Evolutionary conservation across 108 stramenopile genomes (phyloP), one percentile per base, ranked within the genome.

Genomic region (Heterococcus sp.): DNA sequence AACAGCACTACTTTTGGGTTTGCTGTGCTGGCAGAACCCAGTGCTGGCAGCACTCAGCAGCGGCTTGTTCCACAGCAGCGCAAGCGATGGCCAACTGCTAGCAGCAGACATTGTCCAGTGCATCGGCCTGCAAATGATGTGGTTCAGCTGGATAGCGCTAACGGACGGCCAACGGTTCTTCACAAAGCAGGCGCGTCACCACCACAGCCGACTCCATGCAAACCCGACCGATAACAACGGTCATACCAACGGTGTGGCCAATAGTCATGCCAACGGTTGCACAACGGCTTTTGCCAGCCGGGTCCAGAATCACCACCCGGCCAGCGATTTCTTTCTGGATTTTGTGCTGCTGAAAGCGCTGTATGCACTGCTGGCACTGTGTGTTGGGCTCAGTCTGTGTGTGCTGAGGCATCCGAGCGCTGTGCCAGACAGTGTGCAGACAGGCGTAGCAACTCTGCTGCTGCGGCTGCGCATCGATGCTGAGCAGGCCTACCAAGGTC

Each of bases 101-200:
- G 68, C 35, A 39, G 35, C 33, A 14, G 75, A 76, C 69, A 67
- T 76, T 4, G 68, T 67, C 75, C 66, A 76, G 67, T 76, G 32
- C 27, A 11, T 35, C 30, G 75, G 75, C 28, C 39, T 76, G 75
- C 74, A 75, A 66, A 66, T 75, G 35, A 0, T 37, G 35, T 5
- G 4, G 0, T 21, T 32, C 8, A n/a, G 76, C 76, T 77, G 69
- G 76, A 38, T 77, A 14, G 58, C 39, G 28, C 32, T 77, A 21
- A 77, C 70, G 76, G 76, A 77, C 3, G 76, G 76, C 35, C 76
- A 77, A 46, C 76, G 68, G 67, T 77, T 77, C 30, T 32, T 76
- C 8, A 36, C 67, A 38, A 34, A 33, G 68, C 67, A 68, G 75
- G n/a, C n/a, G n/a, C n/a, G n/a, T n/a, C n/a, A n/a, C n/a, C n/a